Base-by-base conservation (phyloP, 2,329 filamentous ascomycete species). In the Penicillium sp. region DNA sequence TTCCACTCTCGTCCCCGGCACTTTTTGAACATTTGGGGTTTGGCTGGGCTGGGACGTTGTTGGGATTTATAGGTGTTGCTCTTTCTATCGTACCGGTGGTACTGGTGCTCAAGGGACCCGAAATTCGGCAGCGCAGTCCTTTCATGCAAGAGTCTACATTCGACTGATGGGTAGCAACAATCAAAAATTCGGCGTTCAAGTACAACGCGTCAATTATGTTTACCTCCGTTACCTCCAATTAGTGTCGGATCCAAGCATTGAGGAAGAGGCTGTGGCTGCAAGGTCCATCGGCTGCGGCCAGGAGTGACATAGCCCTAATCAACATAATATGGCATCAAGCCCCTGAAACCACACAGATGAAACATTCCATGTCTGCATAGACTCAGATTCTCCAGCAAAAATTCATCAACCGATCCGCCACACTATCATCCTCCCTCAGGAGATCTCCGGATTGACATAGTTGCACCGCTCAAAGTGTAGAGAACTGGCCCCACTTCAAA, bases 401-500 rank as follows among this genome's bases (percentile, higher is more conserved):
- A 8, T 51, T 22, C 3, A 22, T 35, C 10, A 35, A 35, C 1
- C 33, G 49, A 35, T 51, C 49, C 30, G 19, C 30, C 28, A 35
- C 15, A 12, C n/a, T 22, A 13, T 51, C 49, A 51, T 35, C 9
- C 47, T 50, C 17, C 3, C 22, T 24, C 24, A 22, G 49, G 49
- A 35, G 49, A 51, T 51, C 49, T 51, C 28, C 47, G 47, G 10
- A 22, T 50, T 50, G 47, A 19, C 47, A 50, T 9, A 12, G 4
- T 33, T 50, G 47, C 13, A 26, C 45, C 45, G 30, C 26, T 10
- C 28, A 7, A 10, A 0, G 7, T 22, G 5, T 3, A 35, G 3
- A 13, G 15, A 10, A 15, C 9, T 9, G 17, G 26, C 15, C 26
- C 40, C 55, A 50, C 30, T n/a, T n/a, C 10, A 1, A 15, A 42